Evolutionary conservation across 2,329 filamentous ascomycete species (phyloP).

Genomic region (Metarhizium guizhouense): DNA sequence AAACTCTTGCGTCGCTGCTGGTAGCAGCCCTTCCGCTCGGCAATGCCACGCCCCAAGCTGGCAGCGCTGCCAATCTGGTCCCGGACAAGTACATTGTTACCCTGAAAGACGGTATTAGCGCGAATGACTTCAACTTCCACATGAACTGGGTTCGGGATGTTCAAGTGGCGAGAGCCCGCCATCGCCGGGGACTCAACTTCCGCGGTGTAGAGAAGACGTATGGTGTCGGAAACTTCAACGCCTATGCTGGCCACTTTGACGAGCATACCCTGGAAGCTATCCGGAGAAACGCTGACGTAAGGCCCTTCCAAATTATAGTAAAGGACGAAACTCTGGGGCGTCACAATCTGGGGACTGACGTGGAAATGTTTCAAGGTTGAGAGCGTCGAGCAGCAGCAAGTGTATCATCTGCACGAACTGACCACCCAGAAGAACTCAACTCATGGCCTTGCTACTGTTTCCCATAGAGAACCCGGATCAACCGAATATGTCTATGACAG

Average conservation of each 20-base stretch:
- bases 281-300: slow-evolving; percentile 29
- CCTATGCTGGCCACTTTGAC: slow-evolving; percentile 35
- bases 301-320: neutral
- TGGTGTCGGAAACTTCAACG: slow-evolving; percentile 25
- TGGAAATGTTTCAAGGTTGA: slow-evolving; percentile 17
- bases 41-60: neutral
- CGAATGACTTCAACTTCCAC: slow-evolving; percentile 24
- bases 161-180: slow-evolving; percentile 19
- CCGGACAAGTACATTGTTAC: slow-evolving; percentile 37
- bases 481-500: slow-evolving; percentile 32
- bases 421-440: slow-evolving; percentile 25
- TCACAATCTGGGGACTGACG: neutral
- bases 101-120: slow-evolving; percentile 26
- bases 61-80: slow-evolving; percentile 13
- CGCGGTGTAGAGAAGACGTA: slow-evolving; percentile 22
- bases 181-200: slow-evolving; percentile 23
- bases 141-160: slow-evolving; percentile 22
- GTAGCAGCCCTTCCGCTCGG: neutral
- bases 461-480: slow-evolving; percentile 25
- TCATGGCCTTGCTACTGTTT: slow-evolving; percentile 38
- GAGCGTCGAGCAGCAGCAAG: slow-evolving; percentile 22
- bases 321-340: no score
- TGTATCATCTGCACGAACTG: slow-evolving; percentile 14
- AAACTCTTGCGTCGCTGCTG: neutral
- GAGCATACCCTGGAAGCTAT: slow-evolving; percentile 30